Evolutionary conservation across 208 protist genomes (phyloP), one percentile per base, ranked within the genome.

Genomic region (Trypanosoma platydactyli): DNA sequence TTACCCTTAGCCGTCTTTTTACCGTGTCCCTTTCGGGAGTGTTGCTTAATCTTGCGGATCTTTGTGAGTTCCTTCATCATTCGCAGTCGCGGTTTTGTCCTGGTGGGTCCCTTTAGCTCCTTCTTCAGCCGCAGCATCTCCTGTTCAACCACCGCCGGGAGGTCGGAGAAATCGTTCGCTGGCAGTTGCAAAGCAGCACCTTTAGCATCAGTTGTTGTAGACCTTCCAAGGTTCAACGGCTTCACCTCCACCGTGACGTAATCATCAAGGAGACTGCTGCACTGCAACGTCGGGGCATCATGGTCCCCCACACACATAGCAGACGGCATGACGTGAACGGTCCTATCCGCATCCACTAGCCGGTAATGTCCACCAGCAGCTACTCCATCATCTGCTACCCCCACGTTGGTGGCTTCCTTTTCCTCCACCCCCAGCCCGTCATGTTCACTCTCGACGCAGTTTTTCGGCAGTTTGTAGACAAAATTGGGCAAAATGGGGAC

Each of bases 11-110:
- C 72, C n/a, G 73, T 85, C 46, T 85, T 84, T 77, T 95, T 95
- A 44, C 86, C 86, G 75, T 95, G 89, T n/a, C 89, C 89, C 68
- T 95, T 95, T 13, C 86, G 72, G 1, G 86, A 93, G 74, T 95
- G 74, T 63, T 92, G 91, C 58, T 80, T 79, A 45, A 95, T 95
- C 76, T 93, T 93, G 7, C 83, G 82, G 38, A 93, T 93, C 73
- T 95, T 95, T 56, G 90, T 75, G 48, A 95, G 75, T 73, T 91
- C 86, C 73, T 92, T 92, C 80, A 92, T 57, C 81, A 89, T 86
- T 51, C 78, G 79, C 50, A 93, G 11, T 42, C 77, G 81, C 45
- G 89, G 63, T 68, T 88, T 90, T 22, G 86, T 93, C 30, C 70
- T 77, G 5, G 82, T 58, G 12, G 89, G 84, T 0, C 89, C 89